phyloP scores from a whole-genome alignment of 1,284 basidiomycete genomes.

The Cystobasidium sp. region DNA sequence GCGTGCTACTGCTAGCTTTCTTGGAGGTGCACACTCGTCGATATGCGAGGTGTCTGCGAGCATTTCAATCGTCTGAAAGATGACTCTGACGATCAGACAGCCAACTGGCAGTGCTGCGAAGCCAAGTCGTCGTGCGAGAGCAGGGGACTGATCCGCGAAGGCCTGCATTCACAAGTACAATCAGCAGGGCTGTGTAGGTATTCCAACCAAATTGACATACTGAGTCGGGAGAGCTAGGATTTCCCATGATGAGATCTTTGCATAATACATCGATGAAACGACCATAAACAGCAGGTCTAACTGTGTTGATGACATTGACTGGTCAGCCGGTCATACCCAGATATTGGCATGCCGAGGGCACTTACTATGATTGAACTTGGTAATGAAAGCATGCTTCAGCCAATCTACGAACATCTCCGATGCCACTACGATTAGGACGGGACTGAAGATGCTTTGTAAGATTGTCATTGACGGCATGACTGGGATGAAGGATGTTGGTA shows the following conservation, averaged over 20 bases:
- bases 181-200: background rate
- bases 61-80: slow-evolving; percentile 73
- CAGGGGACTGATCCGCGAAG: slow-evolving; percentile 93
- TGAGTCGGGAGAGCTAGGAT: slow-evolving; percentile 10
- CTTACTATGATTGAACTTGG: slow-evolving; percentile 73
- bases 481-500: slow-evolving; percentile 57
- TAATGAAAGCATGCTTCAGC: slow-evolving; percentile 99
- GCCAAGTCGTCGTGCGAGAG: slow-evolving; percentile 89
- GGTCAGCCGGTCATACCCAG: background rate
- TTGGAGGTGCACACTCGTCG: slow-evolving; percentile 56
- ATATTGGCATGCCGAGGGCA: background rate
- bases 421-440: slow-evolving; percentile 83
- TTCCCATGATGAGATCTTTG: slow-evolving; percentile 73
- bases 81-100: slow-evolving; percentile 85
- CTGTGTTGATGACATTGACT: slow-evolving; percentile 66
- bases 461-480: slow-evolving; percentile 57
- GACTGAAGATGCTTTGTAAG: slow-evolving; percentile 90
- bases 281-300: slow-evolving; percentile 92
- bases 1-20: slow-evolving; percentile 13
- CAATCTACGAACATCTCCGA: slow-evolving; percentile 97
- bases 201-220: background rate
- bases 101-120: slow-evolving; percentile 92
- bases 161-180: slow-evolving; percentile 64
- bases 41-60: slow-evolving; percentile 61
- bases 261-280: slow-evolving; percentile 95